These are phyloP conservation scores for Kurtzmaniella quercitrusa DNA, from an alignment of 1,139 yeast genomes.

Conservation along the genomic window DNA sequence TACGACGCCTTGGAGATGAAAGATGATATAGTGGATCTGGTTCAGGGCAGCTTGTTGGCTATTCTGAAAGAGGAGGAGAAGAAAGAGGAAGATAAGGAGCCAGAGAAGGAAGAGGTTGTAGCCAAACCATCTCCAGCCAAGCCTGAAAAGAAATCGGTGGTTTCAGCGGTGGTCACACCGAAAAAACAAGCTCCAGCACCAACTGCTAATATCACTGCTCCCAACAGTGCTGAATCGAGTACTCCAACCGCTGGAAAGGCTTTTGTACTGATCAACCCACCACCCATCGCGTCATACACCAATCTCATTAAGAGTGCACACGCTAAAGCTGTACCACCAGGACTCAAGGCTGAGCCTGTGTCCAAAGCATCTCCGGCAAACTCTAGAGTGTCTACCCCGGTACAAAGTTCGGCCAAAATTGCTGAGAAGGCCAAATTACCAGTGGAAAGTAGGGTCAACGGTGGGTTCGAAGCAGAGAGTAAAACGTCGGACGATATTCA, in stretches of 20 bases:
- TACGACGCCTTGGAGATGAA: slow-evolving; percentile 84
- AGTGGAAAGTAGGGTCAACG: neutral
- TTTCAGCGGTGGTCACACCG: slow-evolving; percentile 9
- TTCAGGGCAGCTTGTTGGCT: slow-evolving; percentile 34
- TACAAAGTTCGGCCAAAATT: neutral
- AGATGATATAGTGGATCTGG: slow-evolving; percentile 46
- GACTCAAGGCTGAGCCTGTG: slow-evolving; percentile 21
- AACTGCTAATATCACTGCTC: slow-evolving; percentile 10
- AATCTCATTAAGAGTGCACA: slow-evolving; percentile 20
- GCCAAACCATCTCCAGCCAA: neutral
- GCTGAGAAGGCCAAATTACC: neutral
- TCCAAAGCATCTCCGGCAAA: slow-evolving; percentile 1
- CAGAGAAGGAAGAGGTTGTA: neutral
- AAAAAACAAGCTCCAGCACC: slow-evolving; percentile 8
- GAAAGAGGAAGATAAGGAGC: slow-evolving; percentile 8
- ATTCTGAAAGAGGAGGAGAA: slow-evolving; percentile 9
- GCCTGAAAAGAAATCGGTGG: neutral
- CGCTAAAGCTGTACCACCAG: slow-evolving; percentile 18
- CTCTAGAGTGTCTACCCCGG: slow-evolving; percentile 1
- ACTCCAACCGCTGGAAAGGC: slow-evolving; percentile 8
- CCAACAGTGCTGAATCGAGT: slow-evolving; percentile 5
- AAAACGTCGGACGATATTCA: neutral
- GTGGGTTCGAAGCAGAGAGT: neutral
- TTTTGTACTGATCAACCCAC: slow-evolving; percentile 10
- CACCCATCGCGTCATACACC: slow-evolving; percentile 20